Evolutionary conservation across 2,329 filamentous ascomycete species (phyloP), one percentile per base, ranked within the genome.

Genomic region (Pseudophaeomoniella oleicola): DNA sequence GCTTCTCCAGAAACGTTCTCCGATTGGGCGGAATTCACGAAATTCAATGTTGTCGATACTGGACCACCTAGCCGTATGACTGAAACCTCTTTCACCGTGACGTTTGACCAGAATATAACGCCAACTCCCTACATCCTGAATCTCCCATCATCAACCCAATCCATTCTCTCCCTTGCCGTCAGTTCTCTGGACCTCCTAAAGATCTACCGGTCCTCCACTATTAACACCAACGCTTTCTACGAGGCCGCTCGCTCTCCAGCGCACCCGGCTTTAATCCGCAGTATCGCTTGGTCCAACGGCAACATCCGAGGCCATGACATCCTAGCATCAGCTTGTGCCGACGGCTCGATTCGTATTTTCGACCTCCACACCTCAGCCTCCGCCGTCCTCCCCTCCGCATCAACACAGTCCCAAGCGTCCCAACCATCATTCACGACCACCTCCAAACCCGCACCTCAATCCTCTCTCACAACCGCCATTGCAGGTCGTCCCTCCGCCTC

Each of bases 201-300:
- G 49, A 66, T 98, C 14, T 96, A 87, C 60, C 73, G 90, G 22
- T 43, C 13, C 63, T 72, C 16, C 71, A 78, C 44, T 12, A 16
- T 13, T 19, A 12, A 13, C 16, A 4, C 32, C 32, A 34, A 13
- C 16, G 14, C 13, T 19, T 34, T 34, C 32, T 34, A 93, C 54
- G 72, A 83, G 5, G 86, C 86, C 0, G 77, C 79, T 14, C 80
- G 86, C 51, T 64, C 96, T 12, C 66, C 67, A 18, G 76, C 77
- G 2, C 82, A 94, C 48, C 69, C 73, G 5, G 77, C 78, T 1
- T 67, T 96, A 29, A 81, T 94, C 4, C 71, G 88, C 34, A 87
- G 94, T 54, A 73, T 94, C 1, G 79, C 84, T 2, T 98, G 90
- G 90, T 85, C 88, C 1, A 81, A 86, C 34, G 88, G 86, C 10